Evolutionary conservation across 2,329 filamentous ascomycete genomes (phyloP).

Genomic region (Verticillium zaregamsianum): DNA sequence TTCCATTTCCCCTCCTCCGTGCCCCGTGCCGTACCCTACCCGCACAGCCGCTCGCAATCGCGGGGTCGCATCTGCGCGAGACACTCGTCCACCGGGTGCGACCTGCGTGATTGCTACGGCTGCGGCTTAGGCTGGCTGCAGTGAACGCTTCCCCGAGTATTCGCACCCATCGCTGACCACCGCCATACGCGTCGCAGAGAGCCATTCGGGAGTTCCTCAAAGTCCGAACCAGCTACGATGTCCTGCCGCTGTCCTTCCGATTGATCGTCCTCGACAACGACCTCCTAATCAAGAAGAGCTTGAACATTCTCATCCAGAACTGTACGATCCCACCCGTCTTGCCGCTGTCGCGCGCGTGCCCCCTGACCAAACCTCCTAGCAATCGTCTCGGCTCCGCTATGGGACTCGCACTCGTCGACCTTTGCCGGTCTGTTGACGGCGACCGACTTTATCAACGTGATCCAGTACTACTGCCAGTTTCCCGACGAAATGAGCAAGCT

Average conservation of each 20-base stretch:
- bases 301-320: conserved; percentile 94
- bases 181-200: conserved; percentile 49
- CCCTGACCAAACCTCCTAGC: conserved; percentile 45
- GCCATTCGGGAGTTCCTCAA: conserved; percentile 94
- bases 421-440: conserved; percentile 94
- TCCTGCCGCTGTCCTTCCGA: conserved; percentile 91
- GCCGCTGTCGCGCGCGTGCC: background rate
- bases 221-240: conserved; percentile 95
- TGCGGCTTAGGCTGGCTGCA: background rate
- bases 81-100: background rate
- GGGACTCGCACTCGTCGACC: conserved; percentile 89
- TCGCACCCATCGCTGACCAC: conserved; percentile 5
- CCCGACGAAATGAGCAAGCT: conserved; percentile 85
- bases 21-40: background rate
- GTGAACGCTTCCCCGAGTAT: background rate
- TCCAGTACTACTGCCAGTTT: conserved; percentile 98
- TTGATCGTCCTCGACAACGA: conserved; percentile 94
- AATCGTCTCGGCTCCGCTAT: conserved; percentile 94
- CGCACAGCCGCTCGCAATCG: background rate
- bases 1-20: conserved; percentile 3
- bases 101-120: background rate
- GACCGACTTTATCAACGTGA: conserved; percentile 97
- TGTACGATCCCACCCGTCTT: conserved; percentile 46
- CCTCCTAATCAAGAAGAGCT: conserved; percentile 92
- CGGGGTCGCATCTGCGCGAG: background rate